phyloP scores from a whole-genome alignment of 139 green algal species.

The Axilococcus clingmanii region DNA sequence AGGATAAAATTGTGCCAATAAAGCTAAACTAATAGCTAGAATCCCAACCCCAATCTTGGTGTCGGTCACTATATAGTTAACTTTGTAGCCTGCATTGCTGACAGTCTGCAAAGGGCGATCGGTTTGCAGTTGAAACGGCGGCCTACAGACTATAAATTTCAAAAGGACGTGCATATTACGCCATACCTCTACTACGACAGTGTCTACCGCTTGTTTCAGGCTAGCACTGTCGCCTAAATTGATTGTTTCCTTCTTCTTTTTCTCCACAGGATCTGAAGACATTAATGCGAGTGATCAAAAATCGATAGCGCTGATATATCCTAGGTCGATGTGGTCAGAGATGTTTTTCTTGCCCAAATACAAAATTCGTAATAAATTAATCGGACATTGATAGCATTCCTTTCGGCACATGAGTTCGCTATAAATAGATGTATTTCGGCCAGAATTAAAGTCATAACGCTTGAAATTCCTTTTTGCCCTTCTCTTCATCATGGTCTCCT shows the following conservation, averaged over 20 bases:
- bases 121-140: neutral
- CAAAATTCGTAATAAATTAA: no score
- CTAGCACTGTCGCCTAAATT: constrained; percentile 39
- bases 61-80: constrained; percentile 54
- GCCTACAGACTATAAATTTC: neutral
- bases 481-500: neutral
- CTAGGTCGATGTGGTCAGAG: neutral
- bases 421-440: neutral
- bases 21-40: constrained; percentile 40
- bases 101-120: constrained; percentile 29
- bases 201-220: constrained; percentile 55
- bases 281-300: neutral
- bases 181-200: constrained; percentile 36
- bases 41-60: constrained; percentile 61
- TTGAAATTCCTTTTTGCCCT: neutral
- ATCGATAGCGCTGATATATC: neutral
- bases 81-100: constrained; percentile 32
- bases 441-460: neutral
- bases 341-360: neutral
- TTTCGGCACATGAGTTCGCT: neutral
- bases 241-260: constrained; percentile 26
- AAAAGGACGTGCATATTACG: neutral
- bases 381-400: neutral
- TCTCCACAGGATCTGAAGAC: neutral
- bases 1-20: constrained; percentile 66